Conservation (phyloP, 2,329 filamentous ascomycete genomes). For the Eurotiales sp. region DNA sequence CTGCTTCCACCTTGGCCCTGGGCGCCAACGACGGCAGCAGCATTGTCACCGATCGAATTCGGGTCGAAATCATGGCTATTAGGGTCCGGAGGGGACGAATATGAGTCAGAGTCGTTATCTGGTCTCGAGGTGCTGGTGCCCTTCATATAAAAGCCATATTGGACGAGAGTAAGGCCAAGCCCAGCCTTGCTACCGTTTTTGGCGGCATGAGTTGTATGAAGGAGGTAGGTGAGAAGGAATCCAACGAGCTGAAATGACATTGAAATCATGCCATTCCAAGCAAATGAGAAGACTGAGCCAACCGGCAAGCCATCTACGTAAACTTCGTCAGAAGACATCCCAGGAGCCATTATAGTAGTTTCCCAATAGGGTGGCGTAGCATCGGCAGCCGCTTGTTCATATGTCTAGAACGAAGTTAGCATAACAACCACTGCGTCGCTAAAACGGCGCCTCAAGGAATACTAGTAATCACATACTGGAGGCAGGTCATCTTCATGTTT, state of each 20-base stretch:
- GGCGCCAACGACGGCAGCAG: constrained; percentile 26
- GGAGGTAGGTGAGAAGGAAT: constrained; percentile 94
- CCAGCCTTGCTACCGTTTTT: constrained; percentile 96
- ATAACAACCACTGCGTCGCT: constrained; percentile 10
- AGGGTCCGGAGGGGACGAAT: constrained; percentile 71
- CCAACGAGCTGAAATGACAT: constrained; percentile 97
- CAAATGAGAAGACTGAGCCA: constrained; percentile 76
- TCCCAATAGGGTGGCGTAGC: constrained; percentile 98
- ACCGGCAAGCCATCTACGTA: constrained; percentile 95
- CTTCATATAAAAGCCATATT: constrained; percentile 97
- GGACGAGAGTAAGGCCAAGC: constrained; percentile 89
- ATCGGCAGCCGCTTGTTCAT: constrained; percentile 96
- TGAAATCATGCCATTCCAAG: constrained; percentile 84
- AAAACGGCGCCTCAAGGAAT: too few species aligned
- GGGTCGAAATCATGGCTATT: constrained; percentile 88
- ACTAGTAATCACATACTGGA: constrained; percentile 62
- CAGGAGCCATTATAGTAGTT: constrained; percentile 92
- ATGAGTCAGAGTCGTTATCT: constrained; percentile 38
- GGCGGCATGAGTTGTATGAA: constrained; percentile 95
- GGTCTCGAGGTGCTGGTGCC: constrained; percentile 46
- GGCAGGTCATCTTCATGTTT: constrained; percentile 79
- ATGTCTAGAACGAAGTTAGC: constrained; percentile 62
- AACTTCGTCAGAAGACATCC: constrained; percentile 87
- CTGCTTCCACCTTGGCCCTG: constrained; percentile 29
- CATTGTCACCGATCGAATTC: constrained; percentile 55